Evolutionary conservation across 805 yeast species (phyloP).

Genomic region (Sugiyamaella mastotermitis): DNA sequence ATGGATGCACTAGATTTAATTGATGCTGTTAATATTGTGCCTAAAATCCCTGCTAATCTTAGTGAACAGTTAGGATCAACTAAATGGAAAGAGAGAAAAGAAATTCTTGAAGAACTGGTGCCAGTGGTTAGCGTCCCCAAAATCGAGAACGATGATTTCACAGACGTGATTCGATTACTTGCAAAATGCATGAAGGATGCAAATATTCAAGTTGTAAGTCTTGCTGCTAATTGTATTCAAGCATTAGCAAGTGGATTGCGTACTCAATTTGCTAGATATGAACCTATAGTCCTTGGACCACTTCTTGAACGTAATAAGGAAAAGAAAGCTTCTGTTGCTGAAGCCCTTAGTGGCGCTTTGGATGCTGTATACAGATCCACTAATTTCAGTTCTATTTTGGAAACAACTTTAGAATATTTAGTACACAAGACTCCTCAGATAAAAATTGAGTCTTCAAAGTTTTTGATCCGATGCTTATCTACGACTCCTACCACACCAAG

Average conservation of each 20-base stretch:
- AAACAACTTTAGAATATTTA: slow-evolving; percentile 53
- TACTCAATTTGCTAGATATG: slow-evolving; percentile 48
- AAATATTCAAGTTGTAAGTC: slow-evolving; percentile 76
- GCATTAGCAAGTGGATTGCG: slow-evolving; percentile 62
- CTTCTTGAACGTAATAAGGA: slow-evolving; percentile 82
- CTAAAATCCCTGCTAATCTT: slow-evolving; percentile 62
- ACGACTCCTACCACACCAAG: slow-evolving; percentile 45
- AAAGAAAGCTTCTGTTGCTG: slow-evolving; percentile 72
- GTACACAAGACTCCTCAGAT: slow-evolving; percentile 79
- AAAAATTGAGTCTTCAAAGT: slow-evolving; percentile 62
- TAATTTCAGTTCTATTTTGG: slow-evolving; percentile 50
- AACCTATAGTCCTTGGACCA: slow-evolving; percentile 47
- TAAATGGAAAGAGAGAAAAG: slow-evolving; percentile 92
- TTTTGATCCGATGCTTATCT: slow-evolving; percentile 56
- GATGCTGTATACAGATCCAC: slow-evolving; percentile 54
- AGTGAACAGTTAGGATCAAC: slow-evolving; percentile 47
- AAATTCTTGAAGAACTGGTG: slow-evolving; percentile 58
- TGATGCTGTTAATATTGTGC: slow-evolving; percentile 61
- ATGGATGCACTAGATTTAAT: slow-evolving; percentile 65
- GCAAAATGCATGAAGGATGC: slow-evolving; percentile 82
- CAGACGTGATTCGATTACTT: slow-evolving; percentile 53
- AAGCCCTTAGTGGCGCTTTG: slow-evolving; percentile 60
- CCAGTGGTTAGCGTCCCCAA: slow-evolving; percentile 43
- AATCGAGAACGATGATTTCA: slow-evolving; percentile 55
- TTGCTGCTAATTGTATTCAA: slow-evolving; percentile 64